Evolutionary conservation across 306 rosid species (phyloP), one percentile per base, ranked within the genome.

Genomic region (Coriaria nepalensis): DNA sequence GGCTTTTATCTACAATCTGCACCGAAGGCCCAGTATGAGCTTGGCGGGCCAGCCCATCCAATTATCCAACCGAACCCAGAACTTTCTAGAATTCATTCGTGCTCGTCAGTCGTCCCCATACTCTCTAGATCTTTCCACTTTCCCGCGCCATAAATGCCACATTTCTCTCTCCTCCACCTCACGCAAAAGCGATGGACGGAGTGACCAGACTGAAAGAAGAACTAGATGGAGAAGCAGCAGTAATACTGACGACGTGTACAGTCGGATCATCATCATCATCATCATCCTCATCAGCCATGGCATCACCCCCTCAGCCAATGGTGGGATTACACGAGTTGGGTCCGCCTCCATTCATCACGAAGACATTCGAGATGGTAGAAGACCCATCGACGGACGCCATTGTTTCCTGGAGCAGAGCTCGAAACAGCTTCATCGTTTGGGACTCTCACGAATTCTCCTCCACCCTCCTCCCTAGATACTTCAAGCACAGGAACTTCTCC

Each of bases 391-490:
- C 98, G 0, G 85, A 92, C 62, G 6, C 82, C 61, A 63, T 82
- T 55, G 86, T 92, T 15, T 92, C 98, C 0, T 92, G 98, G 98
- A 85, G 94, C 57, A 40, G 9, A 43, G 79, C 78, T 5, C 92
- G 98, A 41, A 92, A 92, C 59, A 92, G 98, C 58, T 92, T 92
- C 77, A 35, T 92, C 41, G 96, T 92, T 2, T 92, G 98, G 98
- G 94, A 85, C 43, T 76, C 81, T 50, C 63, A 67, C 46, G 62
- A 59, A 40, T 82, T 92, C 72, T 85, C 96, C 32, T 62, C 68
- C 14, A n/a, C 66, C 4, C 62, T 92, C 55, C 79, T 92, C 8
- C 96, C 98, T 67, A 87, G 94, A 4, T 79, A 79, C 78, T 92
- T 92, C 67, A 92, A 92, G 58, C 98, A 92, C 69, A 35, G 60